These are phyloP conservation scores for Pichia membranifaciens DNA, from an alignment of 805 yeast species.

Conservation along the genomic window DNA sequence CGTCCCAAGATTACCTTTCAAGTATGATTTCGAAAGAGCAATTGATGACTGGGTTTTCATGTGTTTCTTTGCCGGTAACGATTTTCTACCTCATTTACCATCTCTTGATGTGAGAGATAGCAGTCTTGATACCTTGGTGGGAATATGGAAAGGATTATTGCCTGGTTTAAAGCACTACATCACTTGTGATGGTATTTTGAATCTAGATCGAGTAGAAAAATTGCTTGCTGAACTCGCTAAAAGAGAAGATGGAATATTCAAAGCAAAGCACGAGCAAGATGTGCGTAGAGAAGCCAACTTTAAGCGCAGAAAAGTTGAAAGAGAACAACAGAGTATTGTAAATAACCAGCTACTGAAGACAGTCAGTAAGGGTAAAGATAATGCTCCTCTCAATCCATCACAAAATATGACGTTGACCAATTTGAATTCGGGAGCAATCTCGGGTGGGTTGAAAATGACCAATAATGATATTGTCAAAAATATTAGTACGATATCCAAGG, in stretches of 20 bases:
- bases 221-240: constrained; percentile 58
- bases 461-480: constrained; percentile 68
- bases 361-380: constrained; percentile 67
- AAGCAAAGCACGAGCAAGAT: constrained; percentile 63
- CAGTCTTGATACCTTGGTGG: constrained; percentile 76
- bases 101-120: constrained; percentile 91
- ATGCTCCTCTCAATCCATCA: constrained; percentile 65
- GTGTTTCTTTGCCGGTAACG: constrained; percentile 98
- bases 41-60: constrained; percentile 98
- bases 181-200: constrained; percentile 84
- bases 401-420: constrained; percentile 72
- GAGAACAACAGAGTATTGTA: constrained; percentile 40
- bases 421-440: constrained; percentile 59
- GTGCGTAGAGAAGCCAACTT: constrained; percentile 58
- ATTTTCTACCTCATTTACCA: constrained; percentile 95
- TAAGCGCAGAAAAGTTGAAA: constrained; percentile 49
- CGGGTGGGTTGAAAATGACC: constrained; percentile 54
- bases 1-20: constrained; percentile 62
- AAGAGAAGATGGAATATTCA: constrained; percentile 76
- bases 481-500: constrained; percentile 56
- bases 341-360: constrained; percentile 42
- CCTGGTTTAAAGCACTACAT: constrained; percentile 68
- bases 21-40: constrained; percentile 88
- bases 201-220: constrained; percentile 69
- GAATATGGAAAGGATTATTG: constrained; percentile 74